phyloP scores from a whole-genome alignment of 208 protist species.

The Jaenimonas drosophilae region DNA sequence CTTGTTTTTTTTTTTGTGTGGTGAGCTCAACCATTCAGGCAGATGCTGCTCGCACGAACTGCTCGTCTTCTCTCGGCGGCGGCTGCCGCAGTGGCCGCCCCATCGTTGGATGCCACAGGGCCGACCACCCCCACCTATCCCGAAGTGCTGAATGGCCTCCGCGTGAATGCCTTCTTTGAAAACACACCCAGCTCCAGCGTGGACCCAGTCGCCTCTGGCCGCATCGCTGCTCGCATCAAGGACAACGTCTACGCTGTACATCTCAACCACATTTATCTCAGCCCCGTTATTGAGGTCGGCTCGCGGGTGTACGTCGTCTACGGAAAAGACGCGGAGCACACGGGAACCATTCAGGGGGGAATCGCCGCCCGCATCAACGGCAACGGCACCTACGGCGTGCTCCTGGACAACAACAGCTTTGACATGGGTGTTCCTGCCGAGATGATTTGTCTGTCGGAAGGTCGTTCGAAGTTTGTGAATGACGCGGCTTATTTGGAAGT shows the following conservation, averaged over 20 bases:
- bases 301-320: conserved; percentile 65
- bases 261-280: conserved; percentile 41
- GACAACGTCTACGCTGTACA: conserved; percentile 68
- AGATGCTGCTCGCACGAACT: too few species aligned
- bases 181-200: conserved; percentile 28
- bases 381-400: conserved; percentile 60
- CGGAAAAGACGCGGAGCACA: conserved; percentile 17
- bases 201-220: conserved; percentile 30
- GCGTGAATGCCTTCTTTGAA: conserved; percentile 43
- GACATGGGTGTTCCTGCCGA: conserved; percentile 64
- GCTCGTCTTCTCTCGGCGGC: too few species aligned
- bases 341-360: conserved; percentile 35
- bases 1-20: too few species aligned
- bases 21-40: too few species aligned
- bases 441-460: conserved; percentile 47
- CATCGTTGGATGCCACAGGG: too few species aligned
- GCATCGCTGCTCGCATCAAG: conserved; percentile 45
- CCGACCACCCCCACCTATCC: too few species aligned
- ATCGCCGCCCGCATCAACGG: conserved; percentile 71
- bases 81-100: too few species aligned
- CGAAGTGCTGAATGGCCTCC: conserved; percentile 28
- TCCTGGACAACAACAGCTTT: conserved; percentile 81
- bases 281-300: conserved; percentile 64
- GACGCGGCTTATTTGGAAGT: conserved; percentile 41
- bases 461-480: conserved; percentile 29